Base-by-base conservation (phyloP, 768 basidiomycete genomes). In the Leucocoprinus sp. region DNA sequence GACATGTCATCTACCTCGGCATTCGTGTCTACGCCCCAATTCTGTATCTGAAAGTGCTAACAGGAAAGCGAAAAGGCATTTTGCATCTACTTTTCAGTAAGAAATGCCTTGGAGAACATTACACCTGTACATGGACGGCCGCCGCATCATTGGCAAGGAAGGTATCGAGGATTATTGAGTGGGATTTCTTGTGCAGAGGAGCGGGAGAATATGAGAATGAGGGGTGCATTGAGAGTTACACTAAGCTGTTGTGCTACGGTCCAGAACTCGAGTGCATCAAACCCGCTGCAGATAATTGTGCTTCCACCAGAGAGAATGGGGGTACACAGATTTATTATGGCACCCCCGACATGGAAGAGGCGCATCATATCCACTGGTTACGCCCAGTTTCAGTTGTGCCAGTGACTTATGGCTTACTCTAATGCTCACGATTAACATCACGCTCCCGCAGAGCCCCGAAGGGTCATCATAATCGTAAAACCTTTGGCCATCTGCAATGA, bases 401-500 rank as follows among this genome's bases (percentile, higher is more conserved):
- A 22, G 34, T 28, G n/a, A 17, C 1, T n/a, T n/a, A 17, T 4
- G 24, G 4, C 15, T 17, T 11, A 2, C 4, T 15, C 15, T 18
- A 19, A 28, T 14, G 49, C 68, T 46, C 52, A 74, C 74, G 60
- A 54, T 75, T 76, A n/a, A 76, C 67, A 50, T 72, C 68, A 34
- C 52, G 50, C 24, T 55, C 49, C 21, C 53, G 52, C 4, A 74
- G 51, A 41, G 64, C 63, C 72, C 70, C 72, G 8, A 69, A 33
- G 82, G 74, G 57, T 92, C 76, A 58, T 97, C 92, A 64, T 98
- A 99, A 50, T 82, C 78, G 63, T 99, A 98, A 70, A 90, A 99
- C 8, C 96, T 98, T 72, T 98, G 93, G 14, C 96, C 96, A 59
- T 99, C 95, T 12, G 96, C 96, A 56, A 99, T 97, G 49, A 95